These are phyloP conservation scores for Hygrophila difformis DNA, from an alignment of 257 asterid species.

Conservation along the genomic window DNA sequence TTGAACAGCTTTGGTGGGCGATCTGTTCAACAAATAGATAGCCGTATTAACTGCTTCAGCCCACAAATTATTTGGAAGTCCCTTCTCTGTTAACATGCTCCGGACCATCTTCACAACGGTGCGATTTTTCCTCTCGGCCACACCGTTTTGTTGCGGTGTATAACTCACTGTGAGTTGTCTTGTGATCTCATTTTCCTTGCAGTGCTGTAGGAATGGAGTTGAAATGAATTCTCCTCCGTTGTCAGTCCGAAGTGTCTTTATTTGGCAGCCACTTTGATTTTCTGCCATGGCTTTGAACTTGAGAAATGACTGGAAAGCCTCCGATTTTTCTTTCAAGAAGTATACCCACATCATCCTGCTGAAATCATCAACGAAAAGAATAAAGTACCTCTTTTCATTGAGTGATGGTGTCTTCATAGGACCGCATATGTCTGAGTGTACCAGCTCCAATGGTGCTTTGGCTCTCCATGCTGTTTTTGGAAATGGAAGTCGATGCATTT, in stretches of 20 bases:
- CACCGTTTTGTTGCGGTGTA: constrained; percentile 16
- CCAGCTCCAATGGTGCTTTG: not conserved
- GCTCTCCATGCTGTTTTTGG: constrained; percentile 3
- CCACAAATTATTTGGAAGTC: constrained; percentile 10
- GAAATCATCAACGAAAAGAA: constrained; percentile 5
- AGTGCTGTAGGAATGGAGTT: constrained; percentile 3
- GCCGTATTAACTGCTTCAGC: not conserved
- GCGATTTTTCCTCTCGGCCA: not conserved
- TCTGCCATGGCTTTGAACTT: constrained; percentile 1
- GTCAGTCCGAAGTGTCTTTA: constrained; percentile 9
- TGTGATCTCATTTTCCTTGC: constrained; percentile 7
- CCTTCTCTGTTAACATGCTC: constrained; percentile 6
- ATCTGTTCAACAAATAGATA: not conserved
- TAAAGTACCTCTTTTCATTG: not conserved
- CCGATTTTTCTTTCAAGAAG: not conserved
- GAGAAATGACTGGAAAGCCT: not conserved
- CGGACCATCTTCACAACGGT: constrained; percentile 1
- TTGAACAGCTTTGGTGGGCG: not conserved
- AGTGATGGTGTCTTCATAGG: not conserved
- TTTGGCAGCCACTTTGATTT: not conserved
- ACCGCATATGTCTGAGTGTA: constrained; percentile 1
- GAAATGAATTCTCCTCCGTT: constrained; percentile 12
- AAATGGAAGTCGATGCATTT: constrained; percentile 4
- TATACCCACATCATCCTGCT: not conserved
- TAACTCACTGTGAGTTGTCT: constrained; percentile 2